Conservation (phyloP, 768 basidiomycete genomes). For the Leccinum arenicola region DNA sequence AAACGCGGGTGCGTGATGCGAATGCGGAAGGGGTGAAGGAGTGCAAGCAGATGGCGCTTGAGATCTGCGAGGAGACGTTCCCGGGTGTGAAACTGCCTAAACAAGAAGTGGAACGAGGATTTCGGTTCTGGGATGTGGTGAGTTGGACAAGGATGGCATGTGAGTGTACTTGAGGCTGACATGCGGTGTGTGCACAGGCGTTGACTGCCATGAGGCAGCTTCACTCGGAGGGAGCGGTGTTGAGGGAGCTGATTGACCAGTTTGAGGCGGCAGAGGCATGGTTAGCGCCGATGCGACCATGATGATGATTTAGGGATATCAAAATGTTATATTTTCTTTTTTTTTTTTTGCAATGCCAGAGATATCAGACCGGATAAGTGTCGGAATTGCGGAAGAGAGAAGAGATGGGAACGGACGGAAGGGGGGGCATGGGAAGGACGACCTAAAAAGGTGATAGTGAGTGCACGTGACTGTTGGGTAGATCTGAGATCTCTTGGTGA, state of each 20-base stretch:
- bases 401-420: conserved; percentile 17
- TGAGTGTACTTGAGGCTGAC: conserved; percentile 23
- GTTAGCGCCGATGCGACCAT: conserved; percentile 89
- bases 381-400: conserved; percentile 11
- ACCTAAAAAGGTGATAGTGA: conserved; percentile 17
- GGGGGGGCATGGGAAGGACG: conserved; percentile 14
- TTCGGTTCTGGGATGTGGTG: conserved; percentile 98
- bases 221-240: conserved; percentile 76
- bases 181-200: conserved; percentile 45
- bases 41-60: conserved; percentile 83
- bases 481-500: conserved; percentile 22
- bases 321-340: background rate
- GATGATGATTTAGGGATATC: conserved; percentile 40
- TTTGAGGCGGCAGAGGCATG: conserved; percentile 96
- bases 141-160: conserved; percentile 35
- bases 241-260: conserved; percentile 87
- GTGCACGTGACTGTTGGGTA: conserved; percentile 20
- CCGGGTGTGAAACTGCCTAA: conserved; percentile 85
- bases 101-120: conserved; percentile 90
- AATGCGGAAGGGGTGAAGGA: conserved; percentile 77
- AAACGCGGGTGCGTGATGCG: conserved; percentile 71
- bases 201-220: conserved; percentile 88
- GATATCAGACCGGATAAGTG: conserved; percentile 1
- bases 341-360: background rate
- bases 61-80: conserved; percentile 93